phyloP scores from a whole-genome alignment of 805 yeast species.

The Candida xiaguanensis region DNA sequence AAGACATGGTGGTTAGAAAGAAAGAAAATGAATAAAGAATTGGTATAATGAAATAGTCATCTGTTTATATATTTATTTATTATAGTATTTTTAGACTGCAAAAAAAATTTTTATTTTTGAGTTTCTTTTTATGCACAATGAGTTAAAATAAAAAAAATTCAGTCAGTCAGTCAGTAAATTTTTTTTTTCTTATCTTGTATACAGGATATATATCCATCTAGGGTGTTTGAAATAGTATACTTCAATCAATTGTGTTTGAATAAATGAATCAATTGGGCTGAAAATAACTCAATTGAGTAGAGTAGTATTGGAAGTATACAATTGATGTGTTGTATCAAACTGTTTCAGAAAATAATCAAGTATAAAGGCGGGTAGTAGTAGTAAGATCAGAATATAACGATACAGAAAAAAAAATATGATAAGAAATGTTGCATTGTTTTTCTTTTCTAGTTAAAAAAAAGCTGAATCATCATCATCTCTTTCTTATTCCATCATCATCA shows the following conservation, averaged over 20 bases:
- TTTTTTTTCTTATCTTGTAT: no score
- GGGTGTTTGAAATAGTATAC: no score
- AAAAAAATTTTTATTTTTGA: neutral
- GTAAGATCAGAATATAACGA: neutral
- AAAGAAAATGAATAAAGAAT: no score
- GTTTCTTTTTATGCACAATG: slow-evolving; percentile 2
- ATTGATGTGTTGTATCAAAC: neutral
- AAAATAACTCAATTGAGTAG: neutral
- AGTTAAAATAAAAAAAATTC: neutral
- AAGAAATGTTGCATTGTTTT: neutral
- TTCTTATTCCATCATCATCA: no score
- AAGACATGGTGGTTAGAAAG: slow-evolving; percentile 5
- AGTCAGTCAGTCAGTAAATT: no score
- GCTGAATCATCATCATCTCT: neutral
- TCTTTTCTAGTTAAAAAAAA: no score
- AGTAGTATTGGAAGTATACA: neutral
- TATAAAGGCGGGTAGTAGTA: neutral
- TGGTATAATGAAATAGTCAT: no score
- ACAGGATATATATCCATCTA: neutral
- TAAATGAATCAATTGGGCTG: neutral
- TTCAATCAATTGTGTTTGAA: neutral
- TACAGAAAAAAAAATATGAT: neutral
- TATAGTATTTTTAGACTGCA: slow-evolving; percentile 1
- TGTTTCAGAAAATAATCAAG: neutral
- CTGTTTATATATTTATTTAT: slow-evolving; percentile 1